These are phyloP conservation scores for Taiozyma sp. DNA, from an alignment of 1,139 yeast genomes.

Conservation along the genomic window DNA sequence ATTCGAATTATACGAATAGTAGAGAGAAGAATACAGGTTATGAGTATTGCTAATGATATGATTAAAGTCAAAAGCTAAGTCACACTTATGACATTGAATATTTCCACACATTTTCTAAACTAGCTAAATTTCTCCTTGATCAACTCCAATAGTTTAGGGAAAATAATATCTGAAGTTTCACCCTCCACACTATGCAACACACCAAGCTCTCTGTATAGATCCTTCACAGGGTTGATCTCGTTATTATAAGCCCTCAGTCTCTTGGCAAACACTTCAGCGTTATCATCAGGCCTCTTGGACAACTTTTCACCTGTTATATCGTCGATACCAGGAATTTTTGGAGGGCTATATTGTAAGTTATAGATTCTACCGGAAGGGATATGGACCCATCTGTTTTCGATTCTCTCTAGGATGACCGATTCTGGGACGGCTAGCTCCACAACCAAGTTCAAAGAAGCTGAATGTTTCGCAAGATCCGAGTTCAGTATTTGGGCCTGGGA, in stretches of 20 bases:
- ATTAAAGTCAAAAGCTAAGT: too few relatives aligned
- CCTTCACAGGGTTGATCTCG: slow-evolving; percentile 58
- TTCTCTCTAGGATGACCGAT: slow-evolving; percentile 68
- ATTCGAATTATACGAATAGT: too few relatives aligned
- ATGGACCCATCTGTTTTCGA: slow-evolving; percentile 84
- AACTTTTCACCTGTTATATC: slow-evolving; percentile 88
- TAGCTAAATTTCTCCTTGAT: slow-evolving; percentile 25
- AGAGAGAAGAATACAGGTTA: too few relatives aligned
- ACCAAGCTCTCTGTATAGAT: slow-evolving; percentile 49
- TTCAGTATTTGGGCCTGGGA: slow-evolving; percentile 64
- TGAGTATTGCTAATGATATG: too few relatives aligned
- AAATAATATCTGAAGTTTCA: slow-evolving; percentile 76
- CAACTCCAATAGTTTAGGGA: slow-evolving; percentile 55
- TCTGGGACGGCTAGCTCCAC: slow-evolving; percentile 84
- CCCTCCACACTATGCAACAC: slow-evolving; percentile 60
- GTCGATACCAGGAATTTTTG: slow-evolving; percentile 72
- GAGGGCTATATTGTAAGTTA: slow-evolving; percentile 84
- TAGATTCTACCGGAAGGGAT: slow-evolving; percentile 80
- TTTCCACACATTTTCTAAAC: too few relatives aligned
- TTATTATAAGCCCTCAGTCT: slow-evolving; percentile 59
- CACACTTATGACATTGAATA: too few relatives aligned
- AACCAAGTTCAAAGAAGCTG: slow-evolving; percentile 57
- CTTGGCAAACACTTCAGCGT: slow-evolving; percentile 58
- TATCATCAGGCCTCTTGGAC: slow-evolving; percentile 76
- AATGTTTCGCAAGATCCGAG: slow-evolving; percentile 33